phyloP scores from a whole-genome alignment of 2,329 filamentous ascomycete species.

The Coccinonectria pachysandricola region DNA sequence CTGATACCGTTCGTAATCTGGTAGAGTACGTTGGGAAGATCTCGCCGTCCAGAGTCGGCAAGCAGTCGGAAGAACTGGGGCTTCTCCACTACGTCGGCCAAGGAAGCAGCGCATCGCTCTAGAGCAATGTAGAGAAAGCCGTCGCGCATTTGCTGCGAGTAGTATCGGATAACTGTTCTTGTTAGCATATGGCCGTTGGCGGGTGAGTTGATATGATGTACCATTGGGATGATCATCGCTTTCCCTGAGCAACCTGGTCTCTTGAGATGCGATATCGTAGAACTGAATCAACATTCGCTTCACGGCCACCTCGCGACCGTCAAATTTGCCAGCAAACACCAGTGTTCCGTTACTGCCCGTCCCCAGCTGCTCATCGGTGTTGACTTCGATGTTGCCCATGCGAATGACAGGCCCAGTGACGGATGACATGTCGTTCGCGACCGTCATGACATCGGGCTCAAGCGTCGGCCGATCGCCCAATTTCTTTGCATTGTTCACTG shows the following conservation, averaged over 20 bases:
- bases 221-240: conserved; percentile 91
- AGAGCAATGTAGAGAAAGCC: conserved; percentile 94
- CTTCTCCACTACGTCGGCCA: conserved; percentile 83
- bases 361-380: conserved; percentile 52
- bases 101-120: conserved; percentile 84
- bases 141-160: conserved; percentile 77
- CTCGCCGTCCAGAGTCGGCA: conserved; percentile 60
- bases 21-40: conserved; percentile 70
- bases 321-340: conserved; percentile 90
- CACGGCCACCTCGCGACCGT: conserved; percentile 84
- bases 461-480: conserved; percentile 42
- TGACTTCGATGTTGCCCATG: conserved; percentile 55
- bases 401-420: conserved; percentile 49
- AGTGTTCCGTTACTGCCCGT: conserved; percentile 95
- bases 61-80: conserved; percentile 57
- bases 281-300: conserved; percentile 96
- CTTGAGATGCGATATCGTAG: conserved; percentile 88
- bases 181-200: conserved; percentile 6
- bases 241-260: conserved; percentile 80
- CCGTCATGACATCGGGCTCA: conserved; percentile 52
- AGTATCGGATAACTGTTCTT: conserved; percentile 79
- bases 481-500: conserved; percentile 48
- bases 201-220: conserved; percentile 21
- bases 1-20: conserved; percentile 85
- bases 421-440: conserved; percentile 47